These are phyloP conservation scores for Solanum medicagineum DNA, from an alignment of 257 asterid genomes.

Conservation along the genomic window DNA sequence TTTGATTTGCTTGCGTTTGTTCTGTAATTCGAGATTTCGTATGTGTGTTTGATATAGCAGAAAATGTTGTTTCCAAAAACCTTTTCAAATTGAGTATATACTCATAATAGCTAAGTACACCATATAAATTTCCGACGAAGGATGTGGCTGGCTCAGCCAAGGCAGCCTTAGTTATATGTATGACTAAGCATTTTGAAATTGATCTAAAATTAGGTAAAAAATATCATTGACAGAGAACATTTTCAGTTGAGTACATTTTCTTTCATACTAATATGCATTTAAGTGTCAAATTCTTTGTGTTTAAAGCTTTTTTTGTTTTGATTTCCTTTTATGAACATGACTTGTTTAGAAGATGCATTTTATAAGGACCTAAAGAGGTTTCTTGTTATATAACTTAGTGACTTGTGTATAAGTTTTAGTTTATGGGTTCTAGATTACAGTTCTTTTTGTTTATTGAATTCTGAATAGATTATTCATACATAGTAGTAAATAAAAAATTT, in stretches of 20 bases:
- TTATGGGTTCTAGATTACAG: background rate
- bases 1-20: background rate
- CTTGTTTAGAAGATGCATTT: background rate
- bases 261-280: background rate
- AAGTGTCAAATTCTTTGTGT: background rate
- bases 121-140: background rate
- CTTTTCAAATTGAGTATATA: background rate
- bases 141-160: background rate
- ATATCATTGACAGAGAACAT: background rate
- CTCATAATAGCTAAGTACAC: background rate
- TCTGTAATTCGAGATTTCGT: background rate
- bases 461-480: background rate
- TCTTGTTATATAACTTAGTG: background rate
- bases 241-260: background rate
- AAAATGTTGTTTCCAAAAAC: no score
- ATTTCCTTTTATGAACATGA: background rate
- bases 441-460: background rate
- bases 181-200: background rate
- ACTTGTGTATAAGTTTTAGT: background rate
- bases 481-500: background rate
- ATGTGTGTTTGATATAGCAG: background rate
- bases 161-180: background rate
- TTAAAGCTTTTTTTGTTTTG: background rate
- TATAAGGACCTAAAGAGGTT: background rate
- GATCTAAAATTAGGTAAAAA: background rate